Base-by-base conservation (phyloP, 345 rosid genomes). In the Orychophragmus violaceus region DNA sequence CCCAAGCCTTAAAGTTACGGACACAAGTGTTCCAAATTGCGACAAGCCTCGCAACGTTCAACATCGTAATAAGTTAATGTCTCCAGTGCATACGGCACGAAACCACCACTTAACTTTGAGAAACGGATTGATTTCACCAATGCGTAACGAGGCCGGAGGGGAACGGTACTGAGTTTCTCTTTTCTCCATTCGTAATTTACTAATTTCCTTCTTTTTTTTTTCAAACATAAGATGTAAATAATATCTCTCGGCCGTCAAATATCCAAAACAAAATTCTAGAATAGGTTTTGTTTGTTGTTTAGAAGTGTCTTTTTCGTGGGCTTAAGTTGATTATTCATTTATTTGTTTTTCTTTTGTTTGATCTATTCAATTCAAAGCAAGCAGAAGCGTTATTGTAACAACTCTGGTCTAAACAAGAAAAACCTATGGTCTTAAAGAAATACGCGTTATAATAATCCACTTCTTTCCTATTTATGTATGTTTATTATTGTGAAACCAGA, bases 81-180 rank as follows among this genome's bases (percentile, higher is more conserved):
- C 19, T 1, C 71, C 81, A 1, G 78, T 76, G 28, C 78, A 78
- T 7, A 73, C 71, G 1, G 64, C 67, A 62, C 48, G 72, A 41
- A 79, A 42, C 23, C 74, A 71, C 2, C 71, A 42, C 55, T 6
- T 64, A 36, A 64, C 48, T 46, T 74, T 37, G 22, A 48, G 65
- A 66, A 52, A 76, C 30, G 82, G 69, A 63, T 36, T 65, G 33
- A 76, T 72, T 23, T 83, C 87, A 23, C 80, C 85, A 0, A 48
- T 84, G 77, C 60, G 71, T 72, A 36, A 58, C 13, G 77, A 73
- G 32, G 68, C 49, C 11, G 72, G 77, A 66, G 63, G 72, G 11
- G 77, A 74, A 51, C 72, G 77, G 22, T 66, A 74, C 64, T 74
- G 58, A 74, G 12, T 52, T 49, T 59, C 8, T 59, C 8, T 35